Conservation (phyloP, 108 stramenopile species). For the Conticribra weissflogii region DNA sequence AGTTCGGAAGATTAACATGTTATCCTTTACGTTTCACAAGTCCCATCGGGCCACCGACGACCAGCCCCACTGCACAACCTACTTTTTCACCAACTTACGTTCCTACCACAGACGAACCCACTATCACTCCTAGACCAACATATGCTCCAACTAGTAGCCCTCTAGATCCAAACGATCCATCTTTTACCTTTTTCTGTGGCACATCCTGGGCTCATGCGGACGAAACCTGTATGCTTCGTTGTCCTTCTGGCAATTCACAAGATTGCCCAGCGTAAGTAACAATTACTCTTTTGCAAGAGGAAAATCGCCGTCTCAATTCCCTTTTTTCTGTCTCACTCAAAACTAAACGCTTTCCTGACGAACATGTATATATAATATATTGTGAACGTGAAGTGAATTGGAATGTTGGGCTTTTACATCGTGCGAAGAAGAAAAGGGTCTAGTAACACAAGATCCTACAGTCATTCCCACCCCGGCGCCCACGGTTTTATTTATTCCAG, state of each 20-base stretch:
- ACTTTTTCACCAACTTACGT: background rate
- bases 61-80: constrained; percentile 28
- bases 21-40: constrained; percentile 1
- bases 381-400: constrained; percentile 16
- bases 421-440: constrained; percentile 40
- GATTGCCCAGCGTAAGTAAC: constrained; percentile 51
- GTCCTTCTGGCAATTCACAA: constrained; percentile 35
- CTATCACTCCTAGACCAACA: constrained; percentile 35
- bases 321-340: background rate
- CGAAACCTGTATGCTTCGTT: constrained; percentile 37
- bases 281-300: too few species aligned
- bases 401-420: constrained; percentile 52
- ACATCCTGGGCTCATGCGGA: constrained; percentile 49
- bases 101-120: constrained; percentile 34
- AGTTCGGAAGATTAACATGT: background rate
- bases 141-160: constrained; percentile 4
- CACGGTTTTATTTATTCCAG: constrained; percentile 31
- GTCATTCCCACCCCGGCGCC: constrained; percentile 25
- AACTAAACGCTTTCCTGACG: background rate
- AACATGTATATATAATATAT: too few species aligned
- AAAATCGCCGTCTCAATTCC: too few species aligned
- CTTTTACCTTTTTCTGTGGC: constrained; percentile 45
- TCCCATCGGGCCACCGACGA: constrained; percentile 30
- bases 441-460: constrained; percentile 24
- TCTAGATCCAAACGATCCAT: constrained; percentile 19